These are phyloP conservation scores for Paracamarosporium sp. DNA, from an alignment of 2,329 filamentous ascomycete genomes.

Conservation along the genomic window DNA sequence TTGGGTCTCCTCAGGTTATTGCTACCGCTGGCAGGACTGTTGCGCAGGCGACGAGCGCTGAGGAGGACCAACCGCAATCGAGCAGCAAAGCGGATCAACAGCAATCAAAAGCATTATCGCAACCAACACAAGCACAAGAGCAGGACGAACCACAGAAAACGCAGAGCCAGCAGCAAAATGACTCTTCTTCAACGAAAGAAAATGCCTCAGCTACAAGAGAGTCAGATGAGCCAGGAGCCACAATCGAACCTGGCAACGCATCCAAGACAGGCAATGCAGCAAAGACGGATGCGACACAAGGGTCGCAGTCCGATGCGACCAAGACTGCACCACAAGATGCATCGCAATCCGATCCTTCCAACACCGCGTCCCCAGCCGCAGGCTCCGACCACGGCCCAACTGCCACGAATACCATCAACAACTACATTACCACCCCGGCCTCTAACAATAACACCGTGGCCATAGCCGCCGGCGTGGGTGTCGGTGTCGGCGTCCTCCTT, in stretches of 20 bases:
- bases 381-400: neutral
- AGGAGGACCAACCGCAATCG: neutral
- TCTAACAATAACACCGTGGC: constrained; percentile 12
- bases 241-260: neutral
- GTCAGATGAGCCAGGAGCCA: neutral
- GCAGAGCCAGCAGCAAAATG: neutral
- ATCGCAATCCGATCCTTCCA: neutral
- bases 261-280: neutral
- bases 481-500: constrained; percentile 16
- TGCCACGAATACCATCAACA: constrained; percentile 1
- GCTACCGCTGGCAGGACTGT: constrained; percentile 16
- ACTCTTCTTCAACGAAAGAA: neutral
- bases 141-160: neutral
- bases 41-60: neutral
- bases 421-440: neutral
- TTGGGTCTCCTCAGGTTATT: constrained; percentile 16
- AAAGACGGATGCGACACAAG: neutral
- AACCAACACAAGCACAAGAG: neutral
- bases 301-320: neutral
- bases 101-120: neutral
- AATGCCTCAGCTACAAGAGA: neutral
- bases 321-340: neutral
- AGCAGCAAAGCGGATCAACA: neutral
- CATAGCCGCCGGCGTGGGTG: constrained; percentile 20
- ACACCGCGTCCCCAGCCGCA: neutral